A percentile compares a stretch with the other conserved stretches of the same genome.
These are phyloP conservation scores for Gryganskiella cystojenkinii DNA, from an alignment of 192 early-diverging fungal species.

Conservation along the genomic window DNA sequence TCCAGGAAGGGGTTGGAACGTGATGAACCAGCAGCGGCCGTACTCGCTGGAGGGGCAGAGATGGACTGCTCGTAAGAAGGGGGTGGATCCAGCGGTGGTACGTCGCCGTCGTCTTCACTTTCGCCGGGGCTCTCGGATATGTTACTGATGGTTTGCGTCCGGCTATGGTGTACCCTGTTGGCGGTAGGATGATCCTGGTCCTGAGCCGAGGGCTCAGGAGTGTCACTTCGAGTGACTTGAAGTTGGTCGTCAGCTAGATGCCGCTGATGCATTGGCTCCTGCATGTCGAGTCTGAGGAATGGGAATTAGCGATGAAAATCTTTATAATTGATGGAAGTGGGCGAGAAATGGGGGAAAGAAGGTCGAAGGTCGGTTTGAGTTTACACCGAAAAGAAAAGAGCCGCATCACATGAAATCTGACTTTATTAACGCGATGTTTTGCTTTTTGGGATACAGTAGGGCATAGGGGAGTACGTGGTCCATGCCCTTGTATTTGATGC, in stretches of 20 bases:
- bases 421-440: neutral
- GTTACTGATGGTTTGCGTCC: constrained; percentile 4
- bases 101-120: neutral
- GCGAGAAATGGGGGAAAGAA: too few species aligned
- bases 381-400: neutral
- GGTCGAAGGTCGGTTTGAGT: too few species aligned
- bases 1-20: constrained; percentile 11
- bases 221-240: neutral
- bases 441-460: neutral
- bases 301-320: neutral
- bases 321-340: too few species aligned
- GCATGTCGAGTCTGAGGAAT: too few species aligned
- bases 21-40: neutral
- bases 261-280: constrained; percentile 8
- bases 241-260: constrained; percentile 19
- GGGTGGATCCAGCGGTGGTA: constrained; percentile 20
- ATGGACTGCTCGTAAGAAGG: constrained; percentile 43
- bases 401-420: neutral
- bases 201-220: neutral
- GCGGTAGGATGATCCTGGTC: neutral
- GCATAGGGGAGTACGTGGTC: neutral
- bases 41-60: neutral
- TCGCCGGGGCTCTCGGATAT: neutral
- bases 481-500: too few species aligned
- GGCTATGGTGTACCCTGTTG: too few species aligned